Evolutionary conservation across 2,329 filamentous ascomycete species (phyloP).

Genomic region (Claviceps paspali): DNA sequence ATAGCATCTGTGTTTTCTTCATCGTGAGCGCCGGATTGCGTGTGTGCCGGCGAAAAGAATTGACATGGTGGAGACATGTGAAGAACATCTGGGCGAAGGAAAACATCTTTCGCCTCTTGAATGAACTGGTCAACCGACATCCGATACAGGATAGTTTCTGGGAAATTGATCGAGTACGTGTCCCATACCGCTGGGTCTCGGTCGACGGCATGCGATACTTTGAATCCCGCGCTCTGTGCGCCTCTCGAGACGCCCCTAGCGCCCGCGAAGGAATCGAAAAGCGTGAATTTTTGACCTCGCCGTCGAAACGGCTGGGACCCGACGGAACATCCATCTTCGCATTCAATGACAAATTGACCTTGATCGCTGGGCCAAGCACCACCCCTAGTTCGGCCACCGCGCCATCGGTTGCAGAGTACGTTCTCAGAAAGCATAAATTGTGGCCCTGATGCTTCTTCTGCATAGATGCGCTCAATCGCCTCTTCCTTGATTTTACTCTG

Average conservation of each 20-base stretch:
- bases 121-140: conserved; percentile 36
- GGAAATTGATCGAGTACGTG: conserved; percentile 47
- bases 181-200: conserved; percentile 36
- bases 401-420: conserved; percentile 18
- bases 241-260: conserved; percentile 57
- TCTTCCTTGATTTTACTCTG: conserved; percentile 19
- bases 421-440: conserved; percentile 17
- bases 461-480: conserved; percentile 17
- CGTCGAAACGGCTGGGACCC: not conserved
- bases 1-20: conserved; percentile 50
- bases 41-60: conserved; percentile 59
- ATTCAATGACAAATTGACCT: not conserved
- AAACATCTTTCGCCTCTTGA: conserved; percentile 10
- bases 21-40: conserved; percentile 50
- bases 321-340: not conserved
- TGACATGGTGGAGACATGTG: conserved; percentile 71
- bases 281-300: conserved; percentile 39
- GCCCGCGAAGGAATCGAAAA: conserved; percentile 59
- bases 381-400: conserved; percentile 14
- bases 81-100: conserved; percentile 43
- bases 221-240: conserved; percentile 40
- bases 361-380: conserved; percentile 14
- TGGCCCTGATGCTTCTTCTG: conserved; percentile 15
- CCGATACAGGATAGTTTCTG: conserved; percentile 29
- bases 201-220: conserved; percentile 49